These are phyloP conservation scores for Cytospora schulzeri DNA, from an alignment of 2,329 filamentous ascomycete species.

Conservation along the genomic window DNA sequence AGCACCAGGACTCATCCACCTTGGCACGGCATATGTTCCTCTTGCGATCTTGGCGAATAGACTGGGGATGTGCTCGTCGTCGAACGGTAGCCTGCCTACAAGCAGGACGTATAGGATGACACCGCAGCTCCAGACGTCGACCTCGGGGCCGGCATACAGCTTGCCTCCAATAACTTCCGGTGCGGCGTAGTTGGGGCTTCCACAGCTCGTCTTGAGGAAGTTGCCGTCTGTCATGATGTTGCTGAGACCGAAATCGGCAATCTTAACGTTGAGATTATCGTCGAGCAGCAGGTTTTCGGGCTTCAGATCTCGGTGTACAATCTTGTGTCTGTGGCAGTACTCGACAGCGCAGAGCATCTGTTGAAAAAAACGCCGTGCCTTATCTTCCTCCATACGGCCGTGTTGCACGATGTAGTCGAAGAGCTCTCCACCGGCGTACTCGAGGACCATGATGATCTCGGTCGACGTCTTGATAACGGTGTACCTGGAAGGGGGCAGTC, in stretches of 20 bases:
- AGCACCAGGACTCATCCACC: conserved; percentile 86
- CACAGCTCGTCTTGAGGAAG: conserved; percentile 97
- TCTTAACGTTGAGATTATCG: conserved; percentile 96
- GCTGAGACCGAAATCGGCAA: conserved; percentile 96
- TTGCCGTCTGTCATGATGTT: conserved; percentile 99
- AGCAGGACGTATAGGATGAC: conserved; percentile 86
- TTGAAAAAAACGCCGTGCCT: conserved; percentile 97
- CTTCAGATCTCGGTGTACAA: conserved; percentile 96
- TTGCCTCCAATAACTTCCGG: conserved; percentile 98
- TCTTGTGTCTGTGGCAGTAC: conserved; percentile 98
- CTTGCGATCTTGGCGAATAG: conserved; percentile 97
- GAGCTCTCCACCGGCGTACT: conserved; percentile 93
- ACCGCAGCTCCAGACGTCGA: conserved; percentile 97
- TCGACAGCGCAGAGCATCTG: conserved; percentile 99
- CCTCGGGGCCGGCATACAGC: conserved; percentile 94
- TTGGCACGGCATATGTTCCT: conserved; percentile 88
- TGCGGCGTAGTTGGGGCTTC: conserved; percentile 96
- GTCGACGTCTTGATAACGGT: conserved; percentile 93
- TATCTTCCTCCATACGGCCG: conserved; percentile 85
- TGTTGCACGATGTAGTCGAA: conserved; percentile 98
- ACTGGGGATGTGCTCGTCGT: conserved; percentile 97
- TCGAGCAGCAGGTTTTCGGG: conserved; percentile 96
- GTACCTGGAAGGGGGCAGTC: conserved; percentile 57
- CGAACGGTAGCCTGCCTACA: conserved; percentile 85
- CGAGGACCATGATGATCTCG: conserved; percentile 99